Evolutionary conservation across 139 green algal genomes (phyloP).

Genomic region (Chlorokybus atmophyticus): DNA sequence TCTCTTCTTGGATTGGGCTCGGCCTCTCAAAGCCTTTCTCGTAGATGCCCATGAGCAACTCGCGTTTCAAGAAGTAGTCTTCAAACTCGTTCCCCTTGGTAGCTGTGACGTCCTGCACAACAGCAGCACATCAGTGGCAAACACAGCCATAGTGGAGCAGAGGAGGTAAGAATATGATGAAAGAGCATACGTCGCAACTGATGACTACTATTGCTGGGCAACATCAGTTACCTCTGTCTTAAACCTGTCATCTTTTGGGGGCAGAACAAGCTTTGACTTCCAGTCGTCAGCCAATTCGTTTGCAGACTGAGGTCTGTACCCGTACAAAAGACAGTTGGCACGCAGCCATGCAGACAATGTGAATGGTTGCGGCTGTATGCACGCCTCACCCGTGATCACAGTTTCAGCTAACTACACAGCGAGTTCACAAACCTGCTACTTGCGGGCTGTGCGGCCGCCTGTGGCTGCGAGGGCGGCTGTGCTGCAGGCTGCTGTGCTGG

Average conservation of each 20-base stretch:
- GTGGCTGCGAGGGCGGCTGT: too few species aligned
- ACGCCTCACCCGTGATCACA: too few species aligned
- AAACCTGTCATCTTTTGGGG: constrained; percentile 63
- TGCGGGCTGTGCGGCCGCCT: too few species aligned
- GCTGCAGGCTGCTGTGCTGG: too few species aligned
- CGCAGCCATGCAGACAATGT: too few species aligned
- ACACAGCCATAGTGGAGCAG: constrained; percentile 4
- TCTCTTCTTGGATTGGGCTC: constrained; percentile 74
- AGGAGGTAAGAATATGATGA: not conserved
- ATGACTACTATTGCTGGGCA: not conserved
- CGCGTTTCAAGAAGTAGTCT: constrained; percentile 96
- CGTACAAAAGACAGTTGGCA: too few species aligned
- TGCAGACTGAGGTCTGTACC: too few species aligned
- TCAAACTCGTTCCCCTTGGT: constrained; percentile 99
- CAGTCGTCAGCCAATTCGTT: constrained; percentile 63
- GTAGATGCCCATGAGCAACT: constrained; percentile 99
- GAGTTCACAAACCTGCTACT: too few species aligned
- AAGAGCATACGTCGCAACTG: not conserved
- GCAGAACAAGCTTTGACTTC: constrained; percentile 67
- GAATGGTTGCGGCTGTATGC: too few species aligned
- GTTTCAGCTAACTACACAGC: too few species aligned
- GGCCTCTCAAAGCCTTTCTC: constrained; percentile 92
- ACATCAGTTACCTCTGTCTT: constrained; percentile 65
- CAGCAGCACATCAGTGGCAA: constrained; percentile 7
- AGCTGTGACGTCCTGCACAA: constrained; percentile 81